These are phyloP conservation scores for Penicillium sp. DNA, from an alignment of 2,329 filamentous ascomycete genomes.

Conservation along the genomic window DNA sequence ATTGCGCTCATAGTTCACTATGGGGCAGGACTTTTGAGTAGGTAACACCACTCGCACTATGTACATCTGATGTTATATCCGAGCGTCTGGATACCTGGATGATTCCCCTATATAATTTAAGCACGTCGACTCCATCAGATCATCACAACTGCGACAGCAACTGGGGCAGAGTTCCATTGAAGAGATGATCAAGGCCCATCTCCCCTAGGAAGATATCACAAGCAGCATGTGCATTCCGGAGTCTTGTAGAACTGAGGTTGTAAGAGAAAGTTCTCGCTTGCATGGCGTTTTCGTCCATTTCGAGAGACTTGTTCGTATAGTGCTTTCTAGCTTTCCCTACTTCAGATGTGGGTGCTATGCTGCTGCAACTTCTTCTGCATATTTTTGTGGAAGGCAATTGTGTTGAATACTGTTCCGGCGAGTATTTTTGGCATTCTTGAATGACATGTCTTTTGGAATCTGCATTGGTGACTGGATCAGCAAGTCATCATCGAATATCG, in stretches of 20 bases:
- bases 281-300: not conserved
- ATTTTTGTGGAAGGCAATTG: not conserved
- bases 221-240: not conserved
- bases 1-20: not conserved
- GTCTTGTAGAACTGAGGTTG: not conserved
- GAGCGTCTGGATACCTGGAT: not conserved
- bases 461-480: not conserved
- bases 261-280: not conserved
- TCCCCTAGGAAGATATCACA: not conserved
- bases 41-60: not conserved
- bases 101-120: not conserved
- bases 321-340: not conserved
- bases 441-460: not conserved
- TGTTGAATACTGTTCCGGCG: not conserved
- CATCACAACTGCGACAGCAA: not conserved
- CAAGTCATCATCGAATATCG: not conserved
- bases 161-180: not conserved
- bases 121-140: not conserved
- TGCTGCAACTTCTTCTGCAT: not conserved
- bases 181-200: not conserved
- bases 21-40: not conserved
- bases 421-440: not conserved
- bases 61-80: constrained; percentile 8
- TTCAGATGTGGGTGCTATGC: not conserved
- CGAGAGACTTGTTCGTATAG: not conserved